Conservation (phyloP, 192 early-diverging fungal genomes). For the Podila epicladia region DNA sequence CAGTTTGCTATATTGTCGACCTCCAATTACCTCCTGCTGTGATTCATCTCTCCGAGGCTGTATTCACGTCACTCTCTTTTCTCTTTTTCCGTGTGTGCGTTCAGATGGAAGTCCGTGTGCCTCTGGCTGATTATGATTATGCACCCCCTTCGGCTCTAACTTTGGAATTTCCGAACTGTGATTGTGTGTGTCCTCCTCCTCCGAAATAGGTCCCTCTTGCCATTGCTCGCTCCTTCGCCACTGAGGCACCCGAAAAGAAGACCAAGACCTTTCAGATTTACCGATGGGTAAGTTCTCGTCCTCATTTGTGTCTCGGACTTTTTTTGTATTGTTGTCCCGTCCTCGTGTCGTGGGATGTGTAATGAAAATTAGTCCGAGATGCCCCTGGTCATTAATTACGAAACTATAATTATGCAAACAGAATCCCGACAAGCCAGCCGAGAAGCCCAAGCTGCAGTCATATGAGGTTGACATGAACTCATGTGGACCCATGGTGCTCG, state of each 20-base stretch:
- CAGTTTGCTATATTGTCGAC: neutral
- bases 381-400: too few relatives aligned
- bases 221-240: conserved; percentile 57
- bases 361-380: too few relatives aligned
- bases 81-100: neutral
- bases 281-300: conserved; percentile 79
- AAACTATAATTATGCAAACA: conserved; percentile 25
- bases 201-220: conserved; percentile 33
- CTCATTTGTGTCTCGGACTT: neutral
- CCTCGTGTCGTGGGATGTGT: too few relatives aligned
- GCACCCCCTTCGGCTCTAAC: neutral
- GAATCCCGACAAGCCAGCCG: conserved; percentile 90
- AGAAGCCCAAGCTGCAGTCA: conserved; percentile 87
- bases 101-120: too few relatives aligned
- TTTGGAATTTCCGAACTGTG: conserved; percentile 19
- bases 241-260: conserved; percentile 52
- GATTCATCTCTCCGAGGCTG: neutral
- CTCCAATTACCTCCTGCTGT: neutral
- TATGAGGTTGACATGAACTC: conserved; percentile 93
- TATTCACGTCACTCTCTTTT: neutral
- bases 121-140: too few relatives aligned
- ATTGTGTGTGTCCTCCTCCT: neutral
- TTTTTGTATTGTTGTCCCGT: neutral
- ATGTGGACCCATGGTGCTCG: conserved; percentile 96
- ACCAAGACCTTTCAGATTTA: conserved; percentile 95